A percentile compares a stretch with the other conserved stretches of the same genome.
Conservation (phyloP, 1,284 basidiomycete genomes). For the Coniferiporia sulphurascens region DNA sequence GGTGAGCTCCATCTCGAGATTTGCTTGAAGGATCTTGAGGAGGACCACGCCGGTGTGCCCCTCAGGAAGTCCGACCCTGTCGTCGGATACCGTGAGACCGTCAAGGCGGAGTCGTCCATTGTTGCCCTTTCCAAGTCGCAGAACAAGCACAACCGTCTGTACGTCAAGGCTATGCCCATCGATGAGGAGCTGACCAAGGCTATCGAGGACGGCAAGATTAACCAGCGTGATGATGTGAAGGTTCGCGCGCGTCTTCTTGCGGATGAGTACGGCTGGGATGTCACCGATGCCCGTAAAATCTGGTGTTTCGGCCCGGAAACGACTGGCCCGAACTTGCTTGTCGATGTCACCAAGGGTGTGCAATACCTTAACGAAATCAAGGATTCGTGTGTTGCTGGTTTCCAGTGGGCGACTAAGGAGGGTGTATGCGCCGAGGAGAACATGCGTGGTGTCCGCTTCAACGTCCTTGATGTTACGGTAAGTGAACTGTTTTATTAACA, state of each 20-base stretch:
- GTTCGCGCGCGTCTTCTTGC: conserved; percentile 92
- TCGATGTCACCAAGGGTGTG: conserved; percentile 99
- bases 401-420: conserved; percentile 99
- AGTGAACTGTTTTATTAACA: conserved; percentile 26
- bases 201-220: conserved; percentile 88
- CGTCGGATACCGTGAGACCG: conserved; percentile 97
- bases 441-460: conserved; percentile 97
- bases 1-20: conserved; percentile 99
- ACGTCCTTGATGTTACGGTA: conserved; percentile 94
- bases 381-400: conserved; percentile 98
- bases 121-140: conserved; percentile 98
- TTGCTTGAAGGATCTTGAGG: conserved; percentile 99
- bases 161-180: conserved; percentile 88
- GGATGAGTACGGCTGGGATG: conserved; percentile 98
- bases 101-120: conserved; percentile 94
- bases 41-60: conserved; percentile 99
- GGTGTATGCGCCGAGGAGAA: conserved; percentile 97
- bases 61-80: conserved; percentile 99
- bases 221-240: conserved; percentile 97
- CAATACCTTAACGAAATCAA: conserved; percentile 99
- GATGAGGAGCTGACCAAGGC: conserved; percentile 93
- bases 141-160: conserved; percentile 99
- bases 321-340: conserved; percentile 94
- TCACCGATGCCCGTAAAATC: conserved; percentile 98
- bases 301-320: conserved; percentile 99